Conservation (phyloP, 2,329 filamentous ascomycete species). For the Ascochyta rabiei region DNA sequence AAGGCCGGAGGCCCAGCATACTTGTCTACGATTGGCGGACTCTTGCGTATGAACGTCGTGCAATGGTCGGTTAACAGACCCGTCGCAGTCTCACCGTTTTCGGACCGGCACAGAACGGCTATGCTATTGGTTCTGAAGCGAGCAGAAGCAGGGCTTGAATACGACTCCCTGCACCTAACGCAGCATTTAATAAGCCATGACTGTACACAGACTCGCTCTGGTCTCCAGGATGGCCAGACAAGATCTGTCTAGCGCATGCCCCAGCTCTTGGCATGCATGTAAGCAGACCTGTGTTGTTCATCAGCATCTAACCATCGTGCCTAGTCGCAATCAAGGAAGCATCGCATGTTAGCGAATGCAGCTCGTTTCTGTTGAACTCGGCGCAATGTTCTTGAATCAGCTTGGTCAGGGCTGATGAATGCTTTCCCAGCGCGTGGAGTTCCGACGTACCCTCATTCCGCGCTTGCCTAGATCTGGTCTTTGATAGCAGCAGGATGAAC, state of each 20-base stretch:
- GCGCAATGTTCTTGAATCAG: neutral
- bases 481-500: neutral
- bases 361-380: neutral
- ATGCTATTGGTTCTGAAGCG: neutral
- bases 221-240: neutral
- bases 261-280: constrained; percentile 22
- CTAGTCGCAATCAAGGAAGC: neutral
- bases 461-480: neutral
- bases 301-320: constrained; percentile 21
- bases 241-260: constrained; percentile 13
- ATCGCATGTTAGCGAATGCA: neutral
- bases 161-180: neutral
- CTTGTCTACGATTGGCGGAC: neutral
- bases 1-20: neutral
- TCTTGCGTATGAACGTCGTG: neutral
- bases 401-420: neutral
- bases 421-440: neutral
- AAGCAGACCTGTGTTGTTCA: constrained; percentile 27
- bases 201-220: neutral
- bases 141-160: neutral
- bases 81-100: neutral
- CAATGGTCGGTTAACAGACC: neutral
- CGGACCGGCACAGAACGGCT: neutral
- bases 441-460: neutral
- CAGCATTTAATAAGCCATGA: constrained; percentile 29